Conservation (phyloP, 2,329 filamentous ascomycete species). For the Claviceps sp. region DNA sequence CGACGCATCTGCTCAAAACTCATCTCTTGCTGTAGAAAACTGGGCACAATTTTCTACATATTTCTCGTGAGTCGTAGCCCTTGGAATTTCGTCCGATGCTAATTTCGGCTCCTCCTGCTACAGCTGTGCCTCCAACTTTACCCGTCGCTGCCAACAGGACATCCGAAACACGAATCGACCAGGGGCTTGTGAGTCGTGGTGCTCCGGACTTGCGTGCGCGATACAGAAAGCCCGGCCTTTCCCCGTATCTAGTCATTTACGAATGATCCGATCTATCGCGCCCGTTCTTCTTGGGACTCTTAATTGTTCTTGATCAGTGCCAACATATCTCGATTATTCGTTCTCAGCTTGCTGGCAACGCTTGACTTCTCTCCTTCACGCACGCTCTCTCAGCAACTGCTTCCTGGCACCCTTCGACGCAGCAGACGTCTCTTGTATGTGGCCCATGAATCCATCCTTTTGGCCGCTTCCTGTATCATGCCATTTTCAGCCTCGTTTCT, state of each 20-base stretch:
- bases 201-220: not conserved
- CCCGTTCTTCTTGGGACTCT: not conserved
- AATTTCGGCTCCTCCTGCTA: not conserved
- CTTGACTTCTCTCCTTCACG: not conserved
- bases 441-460: not conserved
- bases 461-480: not conserved
- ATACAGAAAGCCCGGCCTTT: not conserved
- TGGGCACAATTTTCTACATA: not conserved
- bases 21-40: not conserved
- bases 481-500: not conserved
- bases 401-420: conserved; percentile 1
- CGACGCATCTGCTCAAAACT: not conserved
- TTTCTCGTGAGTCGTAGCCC: not conserved
- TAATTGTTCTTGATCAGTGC: not conserved
- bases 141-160: not conserved
- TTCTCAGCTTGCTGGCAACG: conserved; percentile 1
- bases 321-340: not conserved
- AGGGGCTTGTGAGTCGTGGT: not conserved
- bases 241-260: not conserved
- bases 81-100: not conserved
- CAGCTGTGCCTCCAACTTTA: conserved; percentile 1
- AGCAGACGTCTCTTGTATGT: conserved; percentile 3
- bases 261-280: not conserved
- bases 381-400: not conserved
- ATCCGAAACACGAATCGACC: conserved; percentile 5